These are phyloP conservation scores for Globisporangium ultimum DNA, from an alignment of 352 stramenopile genomes.

Conservation along the genomic window DNA sequence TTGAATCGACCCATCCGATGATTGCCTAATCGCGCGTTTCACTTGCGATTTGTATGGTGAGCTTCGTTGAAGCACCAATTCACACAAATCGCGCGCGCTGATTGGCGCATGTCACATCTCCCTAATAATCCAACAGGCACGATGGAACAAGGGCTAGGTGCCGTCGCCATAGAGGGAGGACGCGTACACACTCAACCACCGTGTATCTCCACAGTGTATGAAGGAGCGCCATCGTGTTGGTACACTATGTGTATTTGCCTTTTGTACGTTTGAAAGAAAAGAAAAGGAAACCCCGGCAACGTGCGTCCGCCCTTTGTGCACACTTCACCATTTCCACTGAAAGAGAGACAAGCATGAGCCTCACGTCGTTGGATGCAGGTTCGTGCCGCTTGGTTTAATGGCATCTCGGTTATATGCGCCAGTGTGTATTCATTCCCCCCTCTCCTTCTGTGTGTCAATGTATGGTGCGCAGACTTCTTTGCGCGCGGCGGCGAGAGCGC, in stretches of 20 bases:
- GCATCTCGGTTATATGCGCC: not conserved
- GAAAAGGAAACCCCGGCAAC: no score
- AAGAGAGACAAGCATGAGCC: conserved; percentile 1
- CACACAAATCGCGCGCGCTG: not conserved
- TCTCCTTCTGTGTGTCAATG: not conserved
- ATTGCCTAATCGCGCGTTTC: not conserved
- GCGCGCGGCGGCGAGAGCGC: not conserved
- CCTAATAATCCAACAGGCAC: not conserved
- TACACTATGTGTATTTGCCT: no score
- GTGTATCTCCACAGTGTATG: not conserved
- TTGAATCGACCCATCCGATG: not conserved
- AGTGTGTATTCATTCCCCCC: not conserved
- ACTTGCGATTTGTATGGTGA: not conserved
- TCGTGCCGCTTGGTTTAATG: not conserved
- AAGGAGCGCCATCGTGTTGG: no score
- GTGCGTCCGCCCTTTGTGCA: not conserved
- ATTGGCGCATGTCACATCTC: not conserved
- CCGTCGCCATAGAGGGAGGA: not conserved
- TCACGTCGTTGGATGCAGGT: conserved; percentile 1
- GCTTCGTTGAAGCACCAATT: not conserved
- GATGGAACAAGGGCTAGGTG: not conserved
- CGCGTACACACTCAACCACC: not conserved
- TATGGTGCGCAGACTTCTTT: not conserved
- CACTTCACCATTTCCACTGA: no score
- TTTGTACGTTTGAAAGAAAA: no score